These are phyloP conservation scores for Cyclostephanos invisitatus DNA, from an alignment of 108 stramenopile species.

Conservation along the genomic window DNA sequence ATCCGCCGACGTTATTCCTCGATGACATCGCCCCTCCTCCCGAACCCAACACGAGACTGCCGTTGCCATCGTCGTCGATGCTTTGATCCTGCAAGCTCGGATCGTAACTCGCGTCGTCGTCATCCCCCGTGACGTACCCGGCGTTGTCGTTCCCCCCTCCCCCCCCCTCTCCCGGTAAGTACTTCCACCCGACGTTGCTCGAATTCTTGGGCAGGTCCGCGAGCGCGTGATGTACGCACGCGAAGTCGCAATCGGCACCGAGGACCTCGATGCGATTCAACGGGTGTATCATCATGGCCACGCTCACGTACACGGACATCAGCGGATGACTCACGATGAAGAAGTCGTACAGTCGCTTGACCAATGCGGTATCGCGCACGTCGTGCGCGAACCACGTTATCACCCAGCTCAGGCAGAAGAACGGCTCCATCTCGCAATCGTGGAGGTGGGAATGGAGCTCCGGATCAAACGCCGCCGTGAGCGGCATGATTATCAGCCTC, in stretches of 20 bases:
- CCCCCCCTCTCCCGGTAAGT: constrained; percentile 29
- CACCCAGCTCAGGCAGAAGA: constrained; percentile 87
- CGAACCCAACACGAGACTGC: constrained; percentile 12
- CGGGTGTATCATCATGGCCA: constrained; percentile 86
- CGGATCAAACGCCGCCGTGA: constrained; percentile 60
- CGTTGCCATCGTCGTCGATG: constrained; percentile 34
- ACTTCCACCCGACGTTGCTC: constrained; percentile 76
- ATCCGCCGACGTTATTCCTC: constrained; percentile 17
- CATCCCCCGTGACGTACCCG: constrained; percentile 62
- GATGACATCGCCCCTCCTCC: constrained; percentile 3
- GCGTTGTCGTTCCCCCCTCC: constrained; percentile 14
- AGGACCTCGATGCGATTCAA: constrained; percentile 78
- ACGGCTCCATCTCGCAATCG: constrained; percentile 88
- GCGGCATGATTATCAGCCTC: constrained; percentile 65
- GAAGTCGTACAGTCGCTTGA: constrained; percentile 89
- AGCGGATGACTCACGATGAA: constrained; percentile 84
- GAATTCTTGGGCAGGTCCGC: constrained; percentile 78
- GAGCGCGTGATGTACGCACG: constrained; percentile 77
- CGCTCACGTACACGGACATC: constrained; percentile 73
- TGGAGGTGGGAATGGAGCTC: constrained; percentile 74
- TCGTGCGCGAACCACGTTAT: constrained; percentile 95
- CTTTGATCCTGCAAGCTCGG: constrained; percentile 31
- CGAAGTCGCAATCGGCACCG: constrained; percentile 86
- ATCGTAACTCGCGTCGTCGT: constrained; percentile 46
- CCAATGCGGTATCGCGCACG: constrained; percentile 77